Base-by-base conservation (phyloP, 768 basidiomycete species). In the Arthromyces matolae region DNA sequence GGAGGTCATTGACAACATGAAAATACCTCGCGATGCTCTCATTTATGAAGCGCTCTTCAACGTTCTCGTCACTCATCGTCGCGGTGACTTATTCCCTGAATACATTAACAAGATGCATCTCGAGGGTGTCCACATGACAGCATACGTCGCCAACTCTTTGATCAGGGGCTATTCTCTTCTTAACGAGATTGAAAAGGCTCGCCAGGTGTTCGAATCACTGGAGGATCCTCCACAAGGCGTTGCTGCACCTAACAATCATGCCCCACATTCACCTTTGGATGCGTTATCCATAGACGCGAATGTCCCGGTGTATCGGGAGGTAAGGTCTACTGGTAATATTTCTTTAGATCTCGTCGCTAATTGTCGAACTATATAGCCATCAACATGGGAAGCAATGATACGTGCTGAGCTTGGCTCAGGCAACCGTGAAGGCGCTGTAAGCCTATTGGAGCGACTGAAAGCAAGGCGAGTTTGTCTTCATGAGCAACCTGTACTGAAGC, bases 371-470 rank as follows among this genome's bases (percentile, higher is more conserved):
- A n/a, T 33, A 33, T 57, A 90, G 84, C 92, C 91, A 10, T 92
- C 89, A 32, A 94, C 92, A 1, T 95, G 89, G 85, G 96, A 98
- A 61, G 83, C 82, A 4, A 98, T 99, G 93, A 81, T 99, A 53
- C 80, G 90, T 12, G 89, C 89, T 1, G 96, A 99, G 62, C 73
- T 98, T 9, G 83, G 83, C 16, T 79, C 76, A 42, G 89, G 89
- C 10, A 79, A 90, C 55, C 79, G 82, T 10, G 78, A 83, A 37
- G 73, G 75, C 9, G 95, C 94, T 0, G 38, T 80, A 3, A 78
- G 72, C 3, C 71, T 97, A 0, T 71, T 94, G 24, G 76, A 81
- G 45, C 77, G 90, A 37, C 67, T 93, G 56, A 81, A 80, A 65
- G 76, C 81, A 59, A 78, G 91, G 85, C 86, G 55, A 25, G 79